phyloP scores from a whole-genome alignment of 257 asterid species.

The Henckelia pumila region DNA sequence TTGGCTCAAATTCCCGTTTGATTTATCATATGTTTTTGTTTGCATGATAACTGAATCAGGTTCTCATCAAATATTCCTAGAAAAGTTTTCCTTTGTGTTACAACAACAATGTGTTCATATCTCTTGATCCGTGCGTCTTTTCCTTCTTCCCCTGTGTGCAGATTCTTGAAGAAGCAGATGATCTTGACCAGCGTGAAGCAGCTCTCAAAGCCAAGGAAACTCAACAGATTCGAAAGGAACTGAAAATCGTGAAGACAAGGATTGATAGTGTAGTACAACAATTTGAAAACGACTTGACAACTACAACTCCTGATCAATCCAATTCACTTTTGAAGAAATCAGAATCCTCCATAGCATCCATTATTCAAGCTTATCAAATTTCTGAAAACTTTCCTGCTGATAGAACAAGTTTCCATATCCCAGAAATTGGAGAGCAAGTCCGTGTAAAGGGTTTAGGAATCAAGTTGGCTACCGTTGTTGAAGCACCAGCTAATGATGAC shows the following conservation, averaged over 20 bases:
- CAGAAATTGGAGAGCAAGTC: constrained; percentile 70
- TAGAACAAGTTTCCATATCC: constrained; percentile 37
- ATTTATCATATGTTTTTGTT: neutral
- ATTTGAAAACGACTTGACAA: constrained; percentile 62
- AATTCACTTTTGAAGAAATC: constrained; percentile 60
- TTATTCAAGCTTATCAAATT: constrained; percentile 61
- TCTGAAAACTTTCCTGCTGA: constrained; percentile 32
- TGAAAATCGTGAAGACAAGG: constrained; percentile 48
- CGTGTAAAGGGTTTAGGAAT: constrained; percentile 61
- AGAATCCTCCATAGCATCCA: constrained; percentile 60
- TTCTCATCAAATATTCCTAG: neutral
- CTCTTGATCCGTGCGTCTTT: constrained; percentile 1
- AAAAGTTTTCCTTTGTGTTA: constrained; percentile 14
- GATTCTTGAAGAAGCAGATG: constrained; percentile 69
- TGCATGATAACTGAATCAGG: neutral
- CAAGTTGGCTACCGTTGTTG: constrained; percentile 78
- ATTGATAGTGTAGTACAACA: constrained; percentile 56
- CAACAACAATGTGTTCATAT: constrained; percentile 6
- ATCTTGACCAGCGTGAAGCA: constrained; percentile 71
- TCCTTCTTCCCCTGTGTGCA: constrained; percentile 30
- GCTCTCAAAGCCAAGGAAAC: constrained; percentile 75
- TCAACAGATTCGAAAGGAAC: constrained; percentile 49
- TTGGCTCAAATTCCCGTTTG: neutral
- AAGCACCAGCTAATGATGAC: constrained; percentile 71
- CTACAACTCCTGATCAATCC: constrained; percentile 37